Evolutionary conservation across 2,329 filamentous ascomycete genomes (phyloP), one percentile per base, ranked within the genome.

Genomic region (Botrytis cinerea): DNA sequence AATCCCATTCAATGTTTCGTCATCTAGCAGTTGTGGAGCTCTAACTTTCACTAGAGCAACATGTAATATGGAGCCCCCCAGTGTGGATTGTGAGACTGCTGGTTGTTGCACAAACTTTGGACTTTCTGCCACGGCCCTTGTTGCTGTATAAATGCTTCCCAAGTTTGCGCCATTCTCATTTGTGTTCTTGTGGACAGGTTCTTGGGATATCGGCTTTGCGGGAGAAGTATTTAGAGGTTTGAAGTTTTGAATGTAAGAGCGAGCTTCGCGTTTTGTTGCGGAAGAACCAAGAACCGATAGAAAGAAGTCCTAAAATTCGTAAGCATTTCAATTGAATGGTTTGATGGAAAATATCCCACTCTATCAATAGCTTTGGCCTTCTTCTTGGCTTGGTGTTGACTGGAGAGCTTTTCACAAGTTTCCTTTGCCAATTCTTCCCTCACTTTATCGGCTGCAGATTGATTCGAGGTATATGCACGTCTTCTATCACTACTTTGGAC

Each of bases 211-310:
- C 20, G 62, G 20, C 12, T 74, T 38, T 60, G 67, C 45, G 76
- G 81, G 78, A n/a, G 77, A 28, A 77, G 79, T 70, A 75, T 80
- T 74, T 75, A 81, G 75, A 14, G 84, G 83, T 68, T 89, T 91
- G 81, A 98, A 97, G 75, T 94, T 95, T 78, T 96, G 92, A 25
- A 99, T 87, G 80, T 98, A 99, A 54, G 93, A 91, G 82, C 93
- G 95, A 66, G 95, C 94, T 84, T 99, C 96, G 78, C 96, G 90
- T 83, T 95, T 97, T 0, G 95, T 98, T 9, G 95, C 93, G 18
- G 94, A 94, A 28, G 95, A 94, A 79, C 93, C 93, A 46, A 99
- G 86, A 5, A 98, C 89, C 25, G 94, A 95, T 46, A 97, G 87
- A 78, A 97, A 91, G 79, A 97, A 92, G 80, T 97, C 93, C 91